phyloP scores from a whole-genome alignment of 345 rosid genomes.

The Cardamine resedifolia region DNA sequence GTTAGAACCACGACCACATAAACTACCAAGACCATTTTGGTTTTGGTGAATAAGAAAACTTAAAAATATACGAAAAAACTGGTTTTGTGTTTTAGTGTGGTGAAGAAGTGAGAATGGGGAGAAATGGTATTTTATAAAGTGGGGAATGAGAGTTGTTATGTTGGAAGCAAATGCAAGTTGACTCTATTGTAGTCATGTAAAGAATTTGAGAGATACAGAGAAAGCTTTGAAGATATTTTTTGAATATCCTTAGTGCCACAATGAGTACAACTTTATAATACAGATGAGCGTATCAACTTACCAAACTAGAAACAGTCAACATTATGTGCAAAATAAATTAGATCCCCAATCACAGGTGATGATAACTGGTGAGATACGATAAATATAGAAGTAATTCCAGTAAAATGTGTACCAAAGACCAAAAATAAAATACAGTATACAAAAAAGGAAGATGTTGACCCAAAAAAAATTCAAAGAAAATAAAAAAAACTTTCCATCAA shows the following conservation, averaged over 20 bases:
- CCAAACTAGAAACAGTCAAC: not conserved
- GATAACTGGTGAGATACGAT: not conserved
- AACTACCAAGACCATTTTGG: too few relatives aligned
- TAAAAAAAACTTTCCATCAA: too few relatives aligned
- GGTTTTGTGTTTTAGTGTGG: not conserved
- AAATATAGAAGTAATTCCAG: not conserved
- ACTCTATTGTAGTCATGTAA: not conserved
- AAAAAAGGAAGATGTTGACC: too few relatives aligned
- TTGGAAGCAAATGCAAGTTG: not conserved
- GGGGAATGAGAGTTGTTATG: slow-evolving; percentile 1
- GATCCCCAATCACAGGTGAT: not conserved
- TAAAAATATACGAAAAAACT: not conserved
- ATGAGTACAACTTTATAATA: not conserved
- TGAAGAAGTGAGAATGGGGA: not conserved
- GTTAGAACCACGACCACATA: too few relatives aligned
- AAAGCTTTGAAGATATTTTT: not conserved
- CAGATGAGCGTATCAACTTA: not conserved
- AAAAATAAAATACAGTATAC: too few relatives aligned
- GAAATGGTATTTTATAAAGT: not conserved
- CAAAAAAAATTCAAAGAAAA: too few relatives aligned
- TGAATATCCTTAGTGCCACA: not conserved
- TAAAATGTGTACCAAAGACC: not conserved
- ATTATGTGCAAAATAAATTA: not conserved
- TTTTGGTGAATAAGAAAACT: not conserved
- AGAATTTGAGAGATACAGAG: not conserved